Base-by-base conservation (phyloP, 2,329 filamentous ascomycete genomes). In the Phyllosticta capitalensis region DNA sequence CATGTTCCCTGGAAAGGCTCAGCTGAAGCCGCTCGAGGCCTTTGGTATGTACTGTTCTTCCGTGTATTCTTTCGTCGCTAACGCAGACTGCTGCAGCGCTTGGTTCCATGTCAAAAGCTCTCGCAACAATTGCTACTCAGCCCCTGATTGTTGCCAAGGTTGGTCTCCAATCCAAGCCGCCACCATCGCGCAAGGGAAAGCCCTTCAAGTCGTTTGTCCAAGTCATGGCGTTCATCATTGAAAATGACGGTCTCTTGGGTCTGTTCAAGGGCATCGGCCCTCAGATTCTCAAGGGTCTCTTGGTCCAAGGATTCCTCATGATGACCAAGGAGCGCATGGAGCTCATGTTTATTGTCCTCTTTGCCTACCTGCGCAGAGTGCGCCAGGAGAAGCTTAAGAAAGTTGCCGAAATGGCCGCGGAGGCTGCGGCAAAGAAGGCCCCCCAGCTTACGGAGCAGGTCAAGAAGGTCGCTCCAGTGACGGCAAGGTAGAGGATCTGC, bases 271-370 rank as follows among this genome's bases (percentile, higher is more conserved):
- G 94, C 50, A 96, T 99, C 65, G 91, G 85, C 0, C 94, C 94
- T 2, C 94, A 99, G 73, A 88, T 99, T 56, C 74, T 91, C 61
- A 99, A 99, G 76, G 94, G 94, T 1, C 76, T 99, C 56, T 72
- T 99, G 54, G 94, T 99, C 2, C 94, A 99, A 71, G 94, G 94
- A 55, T 84, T 99, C 59, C 79, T 99, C 48, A 99, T 99, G 94
- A 99, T 96, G 91, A 94, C 91, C 54, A 99, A 99, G 77, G 94
- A 99, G 76, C 83, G 89, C 65, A 89, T 97, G 74, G 94, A 97
- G 73, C 77, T 97, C 17, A 72, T 91, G 52, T 97, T 96, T 71
- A 79, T 97, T 63, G 77, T 96, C 26, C 81, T 99, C 55, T 86
- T 96, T 74, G 84, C 90, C 66, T 95, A 94, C 67, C 70, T 96